phyloP scores from a whole-genome alignment of 352 stramenopile genomes.

The Globisporangium paroecandrum region DNA sequence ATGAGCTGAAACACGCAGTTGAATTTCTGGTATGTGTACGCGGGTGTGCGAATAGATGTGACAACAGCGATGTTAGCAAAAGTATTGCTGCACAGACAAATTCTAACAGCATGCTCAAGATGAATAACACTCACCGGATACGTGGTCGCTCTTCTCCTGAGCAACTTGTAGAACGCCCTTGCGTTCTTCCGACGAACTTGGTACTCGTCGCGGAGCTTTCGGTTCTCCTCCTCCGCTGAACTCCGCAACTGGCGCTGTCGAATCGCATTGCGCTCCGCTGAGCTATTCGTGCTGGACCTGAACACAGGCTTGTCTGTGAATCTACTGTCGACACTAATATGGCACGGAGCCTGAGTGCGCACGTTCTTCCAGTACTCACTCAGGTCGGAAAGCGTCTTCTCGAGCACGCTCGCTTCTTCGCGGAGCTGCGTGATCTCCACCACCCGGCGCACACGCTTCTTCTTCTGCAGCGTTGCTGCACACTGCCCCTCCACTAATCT shows the following conservation, averaged over 20 bases:
- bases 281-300: neutral
- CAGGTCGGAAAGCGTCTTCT: neutral
- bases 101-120: neutral
- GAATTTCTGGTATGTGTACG: neutral
- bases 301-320: neutral
- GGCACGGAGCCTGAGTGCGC: no score
- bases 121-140: neutral
- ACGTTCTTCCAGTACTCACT: neutral
- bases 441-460: neutral
- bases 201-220: neutral
- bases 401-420: neutral
- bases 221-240: neutral
- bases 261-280: neutral
- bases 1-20: neutral
- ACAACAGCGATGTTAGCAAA: neutral
- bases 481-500: no score
- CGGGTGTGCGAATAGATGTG: neutral
- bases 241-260: neutral
- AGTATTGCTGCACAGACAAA: neutral
- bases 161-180: neutral
- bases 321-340: no score
- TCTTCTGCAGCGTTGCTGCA: neutral
- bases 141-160: neutral
- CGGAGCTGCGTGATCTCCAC: constrained; percentile 2
- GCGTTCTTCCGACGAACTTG: neutral